Evolutionary conservation across 257 asterid genomes (phyloP).

Genomic region (Solanum rostratum): DNA sequence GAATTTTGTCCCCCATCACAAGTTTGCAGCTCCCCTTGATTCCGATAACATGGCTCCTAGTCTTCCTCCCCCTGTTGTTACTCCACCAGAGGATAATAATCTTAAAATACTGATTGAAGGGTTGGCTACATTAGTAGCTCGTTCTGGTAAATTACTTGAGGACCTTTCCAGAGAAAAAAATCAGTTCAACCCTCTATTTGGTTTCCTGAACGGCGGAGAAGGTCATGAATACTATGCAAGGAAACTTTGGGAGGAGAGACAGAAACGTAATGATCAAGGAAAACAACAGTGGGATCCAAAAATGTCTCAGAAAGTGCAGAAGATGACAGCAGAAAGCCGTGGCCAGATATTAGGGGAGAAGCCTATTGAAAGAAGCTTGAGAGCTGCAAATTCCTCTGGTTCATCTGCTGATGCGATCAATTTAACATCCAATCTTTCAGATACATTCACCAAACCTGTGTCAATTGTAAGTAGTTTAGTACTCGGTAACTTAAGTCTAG

Average conservation of each 20-base stretch:
- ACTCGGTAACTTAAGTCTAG: background rate
- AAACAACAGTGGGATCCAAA: constrained; percentile 34
- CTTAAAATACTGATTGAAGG: constrained; percentile 88
- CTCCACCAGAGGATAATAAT: constrained; percentile 71
- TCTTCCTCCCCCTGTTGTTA: constrained; percentile 57
- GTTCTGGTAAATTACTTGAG: constrained; percentile 87
- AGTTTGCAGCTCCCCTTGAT: constrained; percentile 51
- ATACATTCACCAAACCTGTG: constrained; percentile 70
- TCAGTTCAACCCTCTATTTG: constrained; percentile 69
- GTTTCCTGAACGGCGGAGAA: constrained; percentile 66
- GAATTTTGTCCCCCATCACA: constrained; percentile 67
- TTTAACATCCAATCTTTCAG: constrained; percentile 63
- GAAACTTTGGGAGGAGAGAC: constrained; percentile 91
- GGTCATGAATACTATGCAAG: constrained; percentile 75
- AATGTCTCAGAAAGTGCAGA: constrained; percentile 32
- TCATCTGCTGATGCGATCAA: constrained; percentile 44
- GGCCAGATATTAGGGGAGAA: constrained; percentile 86
- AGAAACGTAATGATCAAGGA: constrained; percentile 47
- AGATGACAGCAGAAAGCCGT: constrained; percentile 81
- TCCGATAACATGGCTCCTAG: constrained; percentile 27
- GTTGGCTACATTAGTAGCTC: constrained; percentile 86
- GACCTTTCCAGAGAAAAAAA: constrained; percentile 86
- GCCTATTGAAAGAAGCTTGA: constrained; percentile 58
- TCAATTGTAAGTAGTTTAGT: constrained; percentile 53
- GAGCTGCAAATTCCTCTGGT: constrained; percentile 34